A percentile compares a stretch with the other conserved stretches of the same genome.
These are phyloP conservation scores for Codiaeum variegatum DNA, from an alignment of 441 rosid genomes.

Conservation along the genomic window DNA sequence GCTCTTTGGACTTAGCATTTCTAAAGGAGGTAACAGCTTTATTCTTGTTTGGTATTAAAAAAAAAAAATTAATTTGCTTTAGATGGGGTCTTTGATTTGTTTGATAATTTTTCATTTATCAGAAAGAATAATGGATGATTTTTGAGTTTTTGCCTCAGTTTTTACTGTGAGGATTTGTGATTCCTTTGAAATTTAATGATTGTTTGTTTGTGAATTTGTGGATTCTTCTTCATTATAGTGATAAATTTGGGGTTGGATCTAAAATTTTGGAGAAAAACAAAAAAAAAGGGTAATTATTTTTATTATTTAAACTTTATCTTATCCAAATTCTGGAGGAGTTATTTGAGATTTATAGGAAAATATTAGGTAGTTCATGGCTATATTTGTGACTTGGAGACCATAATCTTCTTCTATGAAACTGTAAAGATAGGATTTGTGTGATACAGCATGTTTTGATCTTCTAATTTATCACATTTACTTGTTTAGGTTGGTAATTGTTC, in stretches of 20 bases:
- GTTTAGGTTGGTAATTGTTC: no score
- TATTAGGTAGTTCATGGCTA: background rate
- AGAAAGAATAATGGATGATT: background rate
- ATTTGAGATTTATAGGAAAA: slow-evolving; percentile 10
- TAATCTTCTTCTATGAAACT: background rate
- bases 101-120: background rate
- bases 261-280: background rate
- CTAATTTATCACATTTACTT: background rate
- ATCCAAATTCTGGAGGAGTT: slow-evolving; percentile 3
- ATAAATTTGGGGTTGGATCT: slow-evolving; percentile 19
- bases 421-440: background rate
- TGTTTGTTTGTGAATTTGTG: background rate
- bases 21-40: slow-evolving; percentile 44
- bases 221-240: background rate
- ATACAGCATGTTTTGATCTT: background rate
- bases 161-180: slow-evolving; percentile 13
- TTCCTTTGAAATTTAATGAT: background rate
- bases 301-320: background rate
- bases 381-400: background rate
- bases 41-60: background rate
- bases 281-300: background rate
- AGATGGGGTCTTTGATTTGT: slow-evolving; percentile 5
- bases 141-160: background rate
- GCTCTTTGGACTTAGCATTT: slow-evolving; percentile 58
- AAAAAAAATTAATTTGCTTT: no score